phyloP scores from a whole-genome alignment of 208 protist species.

The Acanthamoeba quina region DNA sequence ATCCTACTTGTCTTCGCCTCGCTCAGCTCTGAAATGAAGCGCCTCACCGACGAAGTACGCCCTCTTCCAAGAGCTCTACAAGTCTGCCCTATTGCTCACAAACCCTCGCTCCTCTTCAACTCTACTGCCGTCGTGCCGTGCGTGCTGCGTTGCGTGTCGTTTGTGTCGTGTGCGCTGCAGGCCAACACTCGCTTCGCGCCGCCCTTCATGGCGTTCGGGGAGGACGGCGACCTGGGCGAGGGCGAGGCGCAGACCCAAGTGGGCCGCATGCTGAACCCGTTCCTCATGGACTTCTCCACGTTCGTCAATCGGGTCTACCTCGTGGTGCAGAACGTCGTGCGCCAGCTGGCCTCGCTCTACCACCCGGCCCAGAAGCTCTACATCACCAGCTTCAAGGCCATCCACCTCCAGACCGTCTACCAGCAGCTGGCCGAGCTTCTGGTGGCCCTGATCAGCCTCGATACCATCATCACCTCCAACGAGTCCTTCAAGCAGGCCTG shows the following conservation, averaged over 20 bases:
- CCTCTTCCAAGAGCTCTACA: neutral
- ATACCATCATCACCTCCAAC: conserved; percentile 91
- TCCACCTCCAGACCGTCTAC: conserved; percentile 90
- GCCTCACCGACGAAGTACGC: conserved; percentile 76
- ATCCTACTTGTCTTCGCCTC: conserved; percentile 83
- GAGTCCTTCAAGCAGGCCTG: conserved; percentile 86
- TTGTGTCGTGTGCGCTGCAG: conserved; percentile 40
- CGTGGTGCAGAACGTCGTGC: conserved; percentile 89
- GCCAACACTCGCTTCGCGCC: conserved; percentile 73
- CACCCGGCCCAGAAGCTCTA: conserved; percentile 80
- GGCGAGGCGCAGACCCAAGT: conserved; percentile 90
- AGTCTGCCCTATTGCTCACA: neutral
- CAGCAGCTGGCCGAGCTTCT: conserved; percentile 89
- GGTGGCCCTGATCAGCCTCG: conserved; percentile 90
- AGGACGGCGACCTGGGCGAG: conserved; percentile 80
- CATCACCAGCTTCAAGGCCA: conserved; percentile 81
- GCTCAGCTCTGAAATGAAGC: conserved; percentile 78
- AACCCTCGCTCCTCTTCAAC: neutral
- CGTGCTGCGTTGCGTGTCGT: neutral
- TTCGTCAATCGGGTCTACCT: conserved; percentile 89
- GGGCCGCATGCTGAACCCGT: conserved; percentile 84
- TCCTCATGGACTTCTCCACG: conserved; percentile 91
- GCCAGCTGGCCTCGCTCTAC: conserved; percentile 92
- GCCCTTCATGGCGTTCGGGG: conserved; percentile 75
- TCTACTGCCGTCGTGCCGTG: too few species aligned